Conservation (phyloP, 768 basidiomycete genomes). For the Termitomyces sp. region DNA sequence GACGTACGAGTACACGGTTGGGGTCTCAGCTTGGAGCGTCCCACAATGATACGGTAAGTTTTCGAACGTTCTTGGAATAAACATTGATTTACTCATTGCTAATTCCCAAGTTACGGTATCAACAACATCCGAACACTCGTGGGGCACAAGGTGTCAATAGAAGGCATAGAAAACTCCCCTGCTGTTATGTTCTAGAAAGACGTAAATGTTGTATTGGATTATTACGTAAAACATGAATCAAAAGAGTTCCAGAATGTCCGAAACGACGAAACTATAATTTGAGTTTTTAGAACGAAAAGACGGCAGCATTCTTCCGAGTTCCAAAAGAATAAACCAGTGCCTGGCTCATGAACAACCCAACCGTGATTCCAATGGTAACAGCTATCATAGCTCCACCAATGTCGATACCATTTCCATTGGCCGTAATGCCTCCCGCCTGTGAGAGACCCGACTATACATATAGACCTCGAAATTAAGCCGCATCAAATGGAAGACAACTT, state of each 20-base stretch:
- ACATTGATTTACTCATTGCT: neutral
- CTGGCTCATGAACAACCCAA: conserved; percentile 85
- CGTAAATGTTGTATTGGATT: conserved; percentile 1
- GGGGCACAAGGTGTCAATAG: conserved; percentile 94
- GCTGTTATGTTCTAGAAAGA: conserved; percentile 78
- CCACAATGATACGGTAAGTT: conserved; percentile 92
- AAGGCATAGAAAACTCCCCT: conserved; percentile 80
- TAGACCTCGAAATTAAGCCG: conserved; percentile 2
- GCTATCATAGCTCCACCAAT: conserved; percentile 85
- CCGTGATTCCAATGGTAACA: conserved; percentile 89
- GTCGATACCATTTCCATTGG: conserved; percentile 76
- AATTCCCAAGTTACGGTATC: conserved; percentile 80
- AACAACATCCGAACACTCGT: conserved; percentile 96
- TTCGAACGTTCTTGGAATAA: neutral
- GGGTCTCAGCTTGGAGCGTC: conserved; percentile 91
- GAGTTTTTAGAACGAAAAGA: conserved; percentile 69
- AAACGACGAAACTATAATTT: neutral
- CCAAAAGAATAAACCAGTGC: conserved; percentile 86
- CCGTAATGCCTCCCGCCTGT: conserved; percentile 80
- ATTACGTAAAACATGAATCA: conserved; percentile 2
- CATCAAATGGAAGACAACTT: neutral
- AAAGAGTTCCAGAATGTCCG: neutral
- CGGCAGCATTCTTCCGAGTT: conserved; percentile 73
- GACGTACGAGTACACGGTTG: conserved; percentile 96
- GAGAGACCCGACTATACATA: conserved; percentile 73